phyloP scores from a whole-genome alignment of 768 basidiomycete genomes.

The Russula abietina region DNA sequence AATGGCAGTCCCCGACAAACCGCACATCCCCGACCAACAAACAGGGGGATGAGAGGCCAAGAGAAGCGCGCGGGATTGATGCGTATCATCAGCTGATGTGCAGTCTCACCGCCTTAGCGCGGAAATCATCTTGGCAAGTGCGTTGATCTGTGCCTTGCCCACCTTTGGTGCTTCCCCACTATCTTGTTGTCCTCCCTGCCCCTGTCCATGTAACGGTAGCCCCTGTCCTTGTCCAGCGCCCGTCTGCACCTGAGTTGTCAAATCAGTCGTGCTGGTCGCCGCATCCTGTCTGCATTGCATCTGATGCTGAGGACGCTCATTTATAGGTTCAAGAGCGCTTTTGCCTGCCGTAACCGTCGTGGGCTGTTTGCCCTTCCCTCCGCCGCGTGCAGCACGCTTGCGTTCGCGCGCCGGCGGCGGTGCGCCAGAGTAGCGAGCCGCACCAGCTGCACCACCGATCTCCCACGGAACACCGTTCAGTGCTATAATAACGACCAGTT shows the following conservation, averaged over 20 bases:
- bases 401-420: conserved; percentile 54
- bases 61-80: background rate
- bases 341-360: conserved; percentile 43
- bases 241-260: conserved; percentile 28
- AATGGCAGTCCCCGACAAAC: background rate
- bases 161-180: conserved; percentile 63
- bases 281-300: conserved; percentile 51
- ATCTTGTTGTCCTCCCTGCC: conserved; percentile 26
- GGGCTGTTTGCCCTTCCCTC: conserved; percentile 16
- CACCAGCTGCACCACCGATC: conserved; percentile 59
- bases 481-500: conserved; percentile 37
- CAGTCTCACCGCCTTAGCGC: conserved; percentile 54
- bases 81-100: background rate
- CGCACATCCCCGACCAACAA: too few relatives aligned
- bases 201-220: background rate
- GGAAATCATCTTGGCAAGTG: conserved; percentile 88
- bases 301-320: conserved; percentile 53
- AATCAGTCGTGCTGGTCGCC: conserved; percentile 70
- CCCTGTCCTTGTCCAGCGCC: conserved; percentile 11
- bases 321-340: conserved; percentile 70
- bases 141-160: conserved; percentile 84
- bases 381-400: conserved; percentile 36
- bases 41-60: too few relatives aligned
- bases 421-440: conserved; percentile 59
- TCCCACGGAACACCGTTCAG: conserved; percentile 77